Base-by-base conservation (phyloP, 495 filamentous ascomycete species). In the Symbiotaphrina buchneri region DNA sequence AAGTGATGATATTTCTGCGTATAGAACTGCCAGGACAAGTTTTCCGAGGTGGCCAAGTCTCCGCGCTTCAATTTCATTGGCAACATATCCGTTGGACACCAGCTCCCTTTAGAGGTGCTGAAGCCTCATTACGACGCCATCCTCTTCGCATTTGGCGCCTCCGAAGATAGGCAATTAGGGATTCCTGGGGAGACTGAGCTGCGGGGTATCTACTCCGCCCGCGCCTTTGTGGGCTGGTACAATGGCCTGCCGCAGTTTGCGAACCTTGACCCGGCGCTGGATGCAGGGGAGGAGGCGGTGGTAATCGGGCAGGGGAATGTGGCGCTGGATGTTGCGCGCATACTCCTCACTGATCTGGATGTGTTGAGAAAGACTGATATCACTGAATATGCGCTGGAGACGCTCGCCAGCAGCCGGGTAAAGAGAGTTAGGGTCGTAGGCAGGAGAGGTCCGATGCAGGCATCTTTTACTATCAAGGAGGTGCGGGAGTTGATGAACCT, bases 201-300 rank as follows among this genome's bases (percentile, higher is more conserved):
- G 21, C 54, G 56, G 7, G 79, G 80, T 24, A 70, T 97, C 21
- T 73, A 80, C 51, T 92, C 83, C 10, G 87, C 87, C 3, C 66
- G 87, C 5, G 76, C 80, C 30, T 97, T 95, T 49, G 90, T 97
- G 4, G 87, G 85, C 10, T 97, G 87, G 87, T 97, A 97, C 51
- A 95, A 95, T 45, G 84, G 90, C 11, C 61, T 92, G 0, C 90
- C 87, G 0, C 76, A 91, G 42, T 76, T 78, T 46, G 64, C 76
- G 16, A 48, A 66, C 40, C 52, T 93, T n/a, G 57, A 60, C 8
- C 87, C 85, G 1, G 28, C n/a, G 28, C 64, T 95, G 10, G 66
- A 66, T 1, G 54, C 60, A 5, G 80, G 77, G 1, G 83, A 93
- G 27, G 67, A 84, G 40, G 90, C 81, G 3, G 68, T 91, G 11